Evolutionary conservation across 352 stramenopile genomes (phyloP).

Genomic region (Phytophthora fragariae): DNA sequence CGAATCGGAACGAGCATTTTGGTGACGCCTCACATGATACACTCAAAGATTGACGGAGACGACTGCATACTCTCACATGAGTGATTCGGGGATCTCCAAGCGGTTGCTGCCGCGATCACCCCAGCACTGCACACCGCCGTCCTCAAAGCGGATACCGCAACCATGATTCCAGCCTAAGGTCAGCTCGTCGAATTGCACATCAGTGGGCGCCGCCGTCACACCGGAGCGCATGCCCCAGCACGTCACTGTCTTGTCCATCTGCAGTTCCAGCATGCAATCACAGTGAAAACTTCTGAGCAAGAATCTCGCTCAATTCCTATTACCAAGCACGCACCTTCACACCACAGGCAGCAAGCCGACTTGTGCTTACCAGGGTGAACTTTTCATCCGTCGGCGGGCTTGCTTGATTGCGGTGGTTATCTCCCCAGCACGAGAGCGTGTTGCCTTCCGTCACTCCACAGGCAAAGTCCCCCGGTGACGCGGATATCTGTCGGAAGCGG

Average conservation of each 20-base stretch:
- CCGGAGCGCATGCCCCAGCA: conserved; percentile 82
- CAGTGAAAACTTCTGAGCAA: background rate
- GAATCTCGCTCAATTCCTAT: background rate
- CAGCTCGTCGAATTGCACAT: conserved; percentile 73
- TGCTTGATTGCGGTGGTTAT: conserved; percentile 74
- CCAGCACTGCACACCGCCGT: conserved; percentile 72
- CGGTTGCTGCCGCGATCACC: conserved; percentile 55
- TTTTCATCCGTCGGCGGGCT: conserved; percentile 50
- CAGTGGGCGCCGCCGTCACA: conserved; percentile 57
- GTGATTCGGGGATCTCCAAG: conserved; percentile 52
- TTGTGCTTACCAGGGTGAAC: conserved; percentile 76
- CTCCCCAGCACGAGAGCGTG: conserved; percentile 73
- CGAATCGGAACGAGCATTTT: conserved; percentile 51
- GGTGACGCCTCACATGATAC: conserved; percentile 37
- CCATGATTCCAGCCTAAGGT: conserved; percentile 80
- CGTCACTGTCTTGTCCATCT: conserved; percentile 61
- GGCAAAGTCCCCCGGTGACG: conserved; percentile 65
- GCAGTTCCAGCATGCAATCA: conserved; percentile 18
- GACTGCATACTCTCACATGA: conserved; percentile 17
- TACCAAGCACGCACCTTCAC: conserved; percentile 46
- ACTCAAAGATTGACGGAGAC: background rate
- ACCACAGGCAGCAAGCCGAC: conserved; percentile 66
- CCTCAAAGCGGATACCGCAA: conserved; percentile 73
- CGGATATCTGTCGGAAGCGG: conserved; percentile 72
- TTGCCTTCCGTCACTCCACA: conserved; percentile 71